Base-by-base conservation (phyloP, 1,139 yeast genomes). In the Taphrina deformans region DNA sequence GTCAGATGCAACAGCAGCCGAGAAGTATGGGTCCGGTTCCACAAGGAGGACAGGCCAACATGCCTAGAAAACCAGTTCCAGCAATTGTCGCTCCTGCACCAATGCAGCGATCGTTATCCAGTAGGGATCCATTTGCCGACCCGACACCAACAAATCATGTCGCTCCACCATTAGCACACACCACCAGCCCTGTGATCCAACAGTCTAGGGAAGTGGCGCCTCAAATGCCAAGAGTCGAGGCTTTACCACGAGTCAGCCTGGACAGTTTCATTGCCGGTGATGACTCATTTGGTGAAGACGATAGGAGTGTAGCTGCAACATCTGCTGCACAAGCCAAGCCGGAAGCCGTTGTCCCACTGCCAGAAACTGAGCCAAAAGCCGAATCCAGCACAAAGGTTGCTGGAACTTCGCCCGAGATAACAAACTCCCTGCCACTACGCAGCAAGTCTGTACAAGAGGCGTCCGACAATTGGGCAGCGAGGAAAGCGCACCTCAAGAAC, bases 401-500 rank as follows among this genome's bases (percentile, higher is more conserved):
- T 5, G 7, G 7, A 4, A 4, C 12, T 6, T 38, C 41, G 14
- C 18, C 41, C 2, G 41, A 44, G 6, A 44, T 10, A 18, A 44
- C 48, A 23, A 21, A 27, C 12, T 21, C 48, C 7, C 27, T 7
- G n/a, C 48, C 48, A 16, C 53, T 27, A 27, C 63, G 63, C 10
- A 50, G 50, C 6, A 59, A 59, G 31, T 59, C 63, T 21, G 50
- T 59, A 29, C 40, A 35, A 21, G 63, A 26, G 6, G 63, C 63
- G 7, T 26, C 56, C 5, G 63, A 59, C 40, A 50, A 59, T 24
- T 59, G 63, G 63, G 63, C 63, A 1, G 63, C 63, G 5, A 31
- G 63, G 38, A 59, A 59, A 46, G 56, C 44, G 21, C 63, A 59
- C 16, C 50, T 59, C 26, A 59, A 59, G 56, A 59, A 59, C 50